phyloP scores from a whole-genome alignment of 306 rosid species.

The Benincasa hispida region DNA sequence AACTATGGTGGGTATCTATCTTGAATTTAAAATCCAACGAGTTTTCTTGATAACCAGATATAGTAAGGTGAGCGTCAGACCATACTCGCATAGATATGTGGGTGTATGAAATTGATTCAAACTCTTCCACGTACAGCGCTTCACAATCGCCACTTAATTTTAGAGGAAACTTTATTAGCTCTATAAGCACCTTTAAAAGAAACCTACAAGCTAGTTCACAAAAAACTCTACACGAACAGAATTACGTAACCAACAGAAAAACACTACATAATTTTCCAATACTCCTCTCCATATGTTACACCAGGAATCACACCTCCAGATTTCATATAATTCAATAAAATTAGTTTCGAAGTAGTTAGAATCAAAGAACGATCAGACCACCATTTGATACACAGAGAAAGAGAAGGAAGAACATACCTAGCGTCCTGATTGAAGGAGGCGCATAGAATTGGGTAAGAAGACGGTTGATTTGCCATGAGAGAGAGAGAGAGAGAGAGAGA shows the following conservation, averaged over 20 bases:
- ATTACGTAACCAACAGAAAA: background rate
- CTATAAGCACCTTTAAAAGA: background rate
- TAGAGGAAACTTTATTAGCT: background rate
- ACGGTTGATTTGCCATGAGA: conserved; percentile 46
- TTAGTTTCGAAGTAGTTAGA: background rate
- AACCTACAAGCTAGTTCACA: background rate
- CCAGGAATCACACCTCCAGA: background rate
- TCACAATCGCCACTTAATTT: background rate
- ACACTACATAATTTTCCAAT: background rate
- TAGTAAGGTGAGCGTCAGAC: background rate
- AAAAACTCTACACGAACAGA: background rate
- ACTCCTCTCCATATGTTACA: background rate
- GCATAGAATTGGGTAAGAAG: conserved; percentile 50
- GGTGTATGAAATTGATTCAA: background rate
- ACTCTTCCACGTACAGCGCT: background rate
- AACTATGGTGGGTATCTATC: background rate
- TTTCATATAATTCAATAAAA: background rate
- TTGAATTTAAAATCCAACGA: background rate
- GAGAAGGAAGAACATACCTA: conserved; percentile 24
- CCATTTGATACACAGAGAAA: background rate
- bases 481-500: background rate
- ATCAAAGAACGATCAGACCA: background rate
- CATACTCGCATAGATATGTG: background rate
- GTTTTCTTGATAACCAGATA: background rate
- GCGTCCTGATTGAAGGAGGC: conserved; percentile 92